phyloP scores from a whole-genome alignment of 1,284 basidiomycete genomes.

The Volvariella surrecta region DNA sequence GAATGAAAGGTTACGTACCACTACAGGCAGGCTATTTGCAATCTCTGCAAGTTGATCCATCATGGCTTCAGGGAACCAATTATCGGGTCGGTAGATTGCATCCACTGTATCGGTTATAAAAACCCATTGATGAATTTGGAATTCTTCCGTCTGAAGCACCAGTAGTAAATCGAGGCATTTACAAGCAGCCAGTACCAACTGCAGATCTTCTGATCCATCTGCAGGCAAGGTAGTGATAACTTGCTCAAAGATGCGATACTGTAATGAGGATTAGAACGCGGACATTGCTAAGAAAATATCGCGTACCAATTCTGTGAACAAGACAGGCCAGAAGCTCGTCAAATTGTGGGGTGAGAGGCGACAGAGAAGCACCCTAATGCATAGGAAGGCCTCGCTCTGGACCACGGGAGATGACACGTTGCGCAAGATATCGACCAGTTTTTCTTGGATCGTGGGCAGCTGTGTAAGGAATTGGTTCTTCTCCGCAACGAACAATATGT shows the following conservation, averaged over 20 bases:
- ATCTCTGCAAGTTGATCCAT: conserved; percentile 89
- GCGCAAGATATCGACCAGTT: conserved; percentile 88
- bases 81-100: conserved; percentile 81
- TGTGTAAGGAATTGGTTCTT: conserved; percentile 88
- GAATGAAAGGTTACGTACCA: conserved; percentile 22
- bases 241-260: conserved; percentile 77
- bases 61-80: conserved; percentile 80
- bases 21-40: conserved; percentile 51
- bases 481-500: conserved; percentile 78
- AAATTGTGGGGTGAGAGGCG: conserved; percentile 90
- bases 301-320: conserved; percentile 85
- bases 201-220: conserved; percentile 79
- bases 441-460: conserved; percentile 92
- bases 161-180: conserved; percentile 92
- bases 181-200: conserved; percentile 79
- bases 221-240: conserved; percentile 50
- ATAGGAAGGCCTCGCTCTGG: conserved; percentile 92
- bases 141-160: conserved; percentile 92
- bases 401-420: conserved; percentile 78
- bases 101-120: conserved; percentile 98
- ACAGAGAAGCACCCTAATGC: conserved; percentile 86
- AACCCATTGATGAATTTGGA: conserved; percentile 98
- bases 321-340: conserved; percentile 94
- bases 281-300: background rate
- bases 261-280: conserved; percentile 1